phyloP scores from a whole-genome alignment of 371 early-diverging fungal species.

The Rhizopus sp. region DNA sequence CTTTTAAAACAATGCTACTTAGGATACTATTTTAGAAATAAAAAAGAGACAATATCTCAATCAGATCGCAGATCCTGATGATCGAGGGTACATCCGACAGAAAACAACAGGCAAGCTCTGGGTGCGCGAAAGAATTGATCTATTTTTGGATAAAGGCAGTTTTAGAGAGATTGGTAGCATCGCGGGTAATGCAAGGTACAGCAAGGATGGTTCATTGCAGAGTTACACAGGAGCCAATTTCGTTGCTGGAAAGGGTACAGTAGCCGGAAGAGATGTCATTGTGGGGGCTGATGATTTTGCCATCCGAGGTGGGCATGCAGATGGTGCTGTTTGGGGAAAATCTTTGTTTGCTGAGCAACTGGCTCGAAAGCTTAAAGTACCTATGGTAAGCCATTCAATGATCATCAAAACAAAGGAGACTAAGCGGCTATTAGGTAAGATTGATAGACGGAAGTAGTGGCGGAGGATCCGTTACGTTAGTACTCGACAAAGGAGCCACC shows the following conservation, averaged over 20 bases:
- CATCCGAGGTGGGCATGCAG: slow-evolving; percentile 52
- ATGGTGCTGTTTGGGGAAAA: slow-evolving; percentile 51
- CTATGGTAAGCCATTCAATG: slow-evolving; percentile 9
- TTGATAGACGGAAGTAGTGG: slow-evolving; percentile 52
- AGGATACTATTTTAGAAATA: slow-evolving; percentile 39
- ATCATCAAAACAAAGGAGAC: background rate
- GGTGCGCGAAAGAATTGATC: slow-evolving; percentile 48
- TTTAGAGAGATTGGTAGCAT: slow-evolving; percentile 44
- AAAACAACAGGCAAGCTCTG: slow-evolving; percentile 47
- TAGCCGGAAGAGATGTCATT: slow-evolving; percentile 31
- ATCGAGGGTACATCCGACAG: slow-evolving; percentile 43
- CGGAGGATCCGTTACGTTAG: slow-evolving; percentile 38
- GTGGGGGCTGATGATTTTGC: slow-evolving; percentile 50
- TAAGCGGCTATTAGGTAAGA: slow-evolving; percentile 25
- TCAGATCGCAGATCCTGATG: slow-evolving; percentile 30
- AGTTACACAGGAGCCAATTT: slow-evolving; percentile 44
- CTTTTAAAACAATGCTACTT: background rate
- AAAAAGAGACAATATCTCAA: slow-evolving; percentile 31
- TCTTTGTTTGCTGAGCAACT: slow-evolving; percentile 38
- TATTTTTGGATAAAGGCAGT: slow-evolving; percentile 32
- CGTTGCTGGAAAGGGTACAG: slow-evolving; percentile 40
- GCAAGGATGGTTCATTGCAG: slow-evolving; percentile 26
- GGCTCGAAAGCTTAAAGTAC: slow-evolving; percentile 40
- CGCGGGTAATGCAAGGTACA: slow-evolving; percentile 41
- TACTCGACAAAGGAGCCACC: slow-evolving; percentile 40